A percentile compares a stretch with the other conserved stretches of the same genome.
Conservation (phyloP, 2,329 filamentous ascomycete species). For the Neofusicoccum parvum region DNA sequence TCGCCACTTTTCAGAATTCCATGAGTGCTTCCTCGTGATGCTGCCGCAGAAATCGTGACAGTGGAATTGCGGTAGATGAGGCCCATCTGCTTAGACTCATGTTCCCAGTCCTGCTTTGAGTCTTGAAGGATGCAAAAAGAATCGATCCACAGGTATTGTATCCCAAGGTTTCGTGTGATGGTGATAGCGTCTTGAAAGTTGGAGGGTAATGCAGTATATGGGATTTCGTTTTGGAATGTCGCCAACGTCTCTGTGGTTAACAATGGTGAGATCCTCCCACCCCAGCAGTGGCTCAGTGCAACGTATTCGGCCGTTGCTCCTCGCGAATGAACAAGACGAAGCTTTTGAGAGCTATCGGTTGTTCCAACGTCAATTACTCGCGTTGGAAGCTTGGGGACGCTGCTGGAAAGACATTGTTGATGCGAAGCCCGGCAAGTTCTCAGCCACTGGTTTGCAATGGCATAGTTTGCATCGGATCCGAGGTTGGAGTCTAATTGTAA, state of each 20-base stretch:
- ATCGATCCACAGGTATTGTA: slow-evolving; percentile 25
- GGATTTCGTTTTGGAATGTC: background rate
- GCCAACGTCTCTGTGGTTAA: background rate
- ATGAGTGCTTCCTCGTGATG: background rate
- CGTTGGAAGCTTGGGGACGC: background rate
- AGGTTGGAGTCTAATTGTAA: background rate
- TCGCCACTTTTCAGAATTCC: background rate
- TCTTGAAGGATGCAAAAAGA: slow-evolving; percentile 25
- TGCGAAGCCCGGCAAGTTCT: background rate
- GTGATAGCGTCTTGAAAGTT: slow-evolving; percentile 22
- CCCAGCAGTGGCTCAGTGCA: background rate
- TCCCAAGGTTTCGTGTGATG: background rate
- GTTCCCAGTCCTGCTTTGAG: slow-evolving; percentile 9
- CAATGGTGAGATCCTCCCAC: background rate
- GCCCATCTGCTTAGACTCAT: slow-evolving; percentile 9
- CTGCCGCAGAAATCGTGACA: slow-evolving; percentile 10
- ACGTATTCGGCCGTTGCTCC: background rate
- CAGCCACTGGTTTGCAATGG: background rate
- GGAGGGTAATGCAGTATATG: background rate
- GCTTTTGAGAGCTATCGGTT: background rate
- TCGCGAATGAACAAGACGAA: background rate
- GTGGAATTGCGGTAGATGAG: background rate
- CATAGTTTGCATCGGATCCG: background rate
- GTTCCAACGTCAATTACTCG: background rate
- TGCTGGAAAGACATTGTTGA: background rate